Evolutionary conservation across 129 eudicot species (phyloP).

Genomic region (Flaveria sonorensis): DNA sequence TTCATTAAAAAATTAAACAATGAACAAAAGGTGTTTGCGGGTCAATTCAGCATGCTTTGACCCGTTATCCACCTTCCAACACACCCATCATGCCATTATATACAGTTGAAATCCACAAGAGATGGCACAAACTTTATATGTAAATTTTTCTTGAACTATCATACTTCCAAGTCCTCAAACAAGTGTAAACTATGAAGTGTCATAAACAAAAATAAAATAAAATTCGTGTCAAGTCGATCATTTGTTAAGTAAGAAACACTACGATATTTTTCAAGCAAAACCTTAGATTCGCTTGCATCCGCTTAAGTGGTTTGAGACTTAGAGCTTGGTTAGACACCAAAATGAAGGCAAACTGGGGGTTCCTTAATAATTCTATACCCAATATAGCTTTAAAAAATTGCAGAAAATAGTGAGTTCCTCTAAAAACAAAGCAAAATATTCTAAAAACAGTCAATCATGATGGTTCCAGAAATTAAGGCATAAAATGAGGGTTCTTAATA

Average conservation of each 20-base stretch:
- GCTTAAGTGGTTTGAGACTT: not conserved
- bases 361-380: not conserved
- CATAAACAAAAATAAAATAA: too few species aligned
- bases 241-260: too few species aligned
- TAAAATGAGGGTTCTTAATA: not conserved
- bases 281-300: not conserved
- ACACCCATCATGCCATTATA: not conserved
- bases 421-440: not conserved
- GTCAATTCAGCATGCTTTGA: not conserved
- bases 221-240: too few species aligned
- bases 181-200: not conserved
- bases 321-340: not conserved
- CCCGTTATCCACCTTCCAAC: slow-evolving; percentile 3
- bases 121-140: not conserved
- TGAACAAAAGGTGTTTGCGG: not conserved
- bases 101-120: not conserved
- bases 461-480: not conserved
- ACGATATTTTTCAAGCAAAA: too few species aligned
- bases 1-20: not conserved
- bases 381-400: not conserved
- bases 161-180: not conserved
- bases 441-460: not conserved
- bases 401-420: not conserved
- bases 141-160: not conserved
- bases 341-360: not conserved